Evolutionary conservation across 2,329 filamentous ascomycete genomes (phyloP).

Genomic region (Diaporthe ampelina): DNA sequence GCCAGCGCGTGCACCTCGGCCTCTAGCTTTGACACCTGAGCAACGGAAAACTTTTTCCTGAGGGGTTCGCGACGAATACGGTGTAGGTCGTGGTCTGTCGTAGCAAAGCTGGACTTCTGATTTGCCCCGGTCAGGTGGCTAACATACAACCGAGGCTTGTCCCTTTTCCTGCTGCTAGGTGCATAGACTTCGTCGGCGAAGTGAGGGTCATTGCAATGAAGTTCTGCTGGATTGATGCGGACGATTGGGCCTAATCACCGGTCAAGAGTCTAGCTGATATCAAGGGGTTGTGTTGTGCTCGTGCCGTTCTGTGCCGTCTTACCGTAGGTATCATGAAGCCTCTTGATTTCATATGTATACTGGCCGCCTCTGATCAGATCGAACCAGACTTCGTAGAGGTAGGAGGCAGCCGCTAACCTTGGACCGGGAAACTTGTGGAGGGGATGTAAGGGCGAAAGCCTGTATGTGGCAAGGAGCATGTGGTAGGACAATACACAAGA

Average conservation of each 20-base stretch:
- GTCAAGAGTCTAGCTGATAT: not conserved
- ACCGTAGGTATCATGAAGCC: constrained; percentile 57
- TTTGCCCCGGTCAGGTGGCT: constrained; percentile 17
- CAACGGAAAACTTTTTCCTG: not conserved
- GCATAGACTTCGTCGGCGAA: constrained; percentile 19
- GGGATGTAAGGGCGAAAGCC: constrained; percentile 57
- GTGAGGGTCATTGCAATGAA: constrained; percentile 17
- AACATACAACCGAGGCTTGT: constrained; percentile 11
- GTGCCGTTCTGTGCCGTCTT: not conserved
- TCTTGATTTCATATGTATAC: constrained; percentile 52
- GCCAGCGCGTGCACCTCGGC: not conserved
- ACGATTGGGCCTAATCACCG: constrained; percentile 1
- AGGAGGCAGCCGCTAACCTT: constrained; percentile 52
- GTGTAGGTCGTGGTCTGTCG: constrained; percentile 19
- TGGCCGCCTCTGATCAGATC: constrained; percentile 53
- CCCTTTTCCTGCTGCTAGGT: not conserved
- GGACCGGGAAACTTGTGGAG: constrained; percentile 55
- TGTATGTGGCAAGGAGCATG: constrained; percentile 50
- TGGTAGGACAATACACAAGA: not conserved
- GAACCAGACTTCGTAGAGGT: constrained; percentile 55
- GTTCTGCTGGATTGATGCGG: constrained; percentile 4
- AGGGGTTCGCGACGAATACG: constrained; percentile 12
- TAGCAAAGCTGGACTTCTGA: constrained; percentile 2
- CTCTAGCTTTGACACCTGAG: not conserved
- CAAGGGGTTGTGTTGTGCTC: not conserved